A percentile compares a stretch with the other conserved stretches of the same genome.
phyloP scores from a whole-genome alignment of 106 monocot genomes.

The Acanthochlamys bracteata region DNA sequence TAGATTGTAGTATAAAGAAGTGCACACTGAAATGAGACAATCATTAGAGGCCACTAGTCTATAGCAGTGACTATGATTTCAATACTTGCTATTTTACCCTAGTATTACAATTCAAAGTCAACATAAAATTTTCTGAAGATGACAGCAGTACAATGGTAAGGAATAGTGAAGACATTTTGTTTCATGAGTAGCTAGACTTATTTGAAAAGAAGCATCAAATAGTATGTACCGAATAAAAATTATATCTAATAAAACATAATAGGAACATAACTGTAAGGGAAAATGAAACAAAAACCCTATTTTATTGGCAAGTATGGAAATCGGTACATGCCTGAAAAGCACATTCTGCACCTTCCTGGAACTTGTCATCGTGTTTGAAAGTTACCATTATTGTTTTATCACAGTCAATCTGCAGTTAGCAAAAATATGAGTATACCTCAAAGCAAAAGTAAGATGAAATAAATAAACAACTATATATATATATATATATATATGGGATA shows the following conservation, averaged over 20 bases:
- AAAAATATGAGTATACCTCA: neutral
- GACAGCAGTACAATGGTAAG: too few relatives aligned
- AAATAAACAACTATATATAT: neutral
- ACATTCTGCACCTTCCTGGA: slow-evolving; percentile 85
- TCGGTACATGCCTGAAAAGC: slow-evolving; percentile 15
- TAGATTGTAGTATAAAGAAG: slow-evolving; percentile 91
- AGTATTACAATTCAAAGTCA: too few relatives aligned
- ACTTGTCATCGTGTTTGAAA: slow-evolving; percentile 99
- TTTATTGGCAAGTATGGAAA: neutral
- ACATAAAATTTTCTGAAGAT: too few relatives aligned
- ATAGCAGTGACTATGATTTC: neutral
- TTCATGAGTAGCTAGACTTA: too few relatives aligned
- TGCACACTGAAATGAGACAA: slow-evolving; percentile 61
- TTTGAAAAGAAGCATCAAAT: too few relatives aligned
- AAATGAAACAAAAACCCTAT: neutral
- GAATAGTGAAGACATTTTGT: too few relatives aligned
- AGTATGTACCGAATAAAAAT: too few relatives aligned
- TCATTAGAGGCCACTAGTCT: neutral
- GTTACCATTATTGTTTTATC: slow-evolving; percentile 99
- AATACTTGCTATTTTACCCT: too few relatives aligned
- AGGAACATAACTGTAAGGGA: neutral
- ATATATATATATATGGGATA: too few relatives aligned
- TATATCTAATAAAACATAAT: too few relatives aligned
- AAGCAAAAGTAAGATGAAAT: neutral
- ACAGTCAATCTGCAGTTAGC: slow-evolving; percentile 71